A percentile compares a stretch with the other conserved stretches of the same genome.
phyloP scores from a whole-genome alignment of 1,284 basidiomycete genomes.

The Melanopsichium pennsylvanicum region DNA sequence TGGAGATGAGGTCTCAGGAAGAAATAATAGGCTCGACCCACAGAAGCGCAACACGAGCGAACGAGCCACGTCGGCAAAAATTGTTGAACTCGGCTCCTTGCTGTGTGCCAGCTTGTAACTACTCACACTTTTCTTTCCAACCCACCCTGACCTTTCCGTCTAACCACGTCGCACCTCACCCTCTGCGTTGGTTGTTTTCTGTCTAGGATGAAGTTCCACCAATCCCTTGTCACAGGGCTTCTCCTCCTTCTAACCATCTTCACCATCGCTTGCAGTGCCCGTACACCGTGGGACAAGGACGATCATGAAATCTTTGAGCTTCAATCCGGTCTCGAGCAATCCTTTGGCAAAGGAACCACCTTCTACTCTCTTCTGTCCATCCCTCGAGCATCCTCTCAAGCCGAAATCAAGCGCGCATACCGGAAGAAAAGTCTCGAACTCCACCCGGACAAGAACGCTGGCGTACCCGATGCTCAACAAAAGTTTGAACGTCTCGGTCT shows the following conservation, averaged over 20 bases:
- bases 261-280: slow-evolving; percentile 13
- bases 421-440: slow-evolving; percentile 58
- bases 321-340: slow-evolving; percentile 54
- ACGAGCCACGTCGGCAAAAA: slow-evolving; percentile 32
- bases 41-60: too few species aligned
- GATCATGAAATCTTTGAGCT: slow-evolving; percentile 64
- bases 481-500: slow-evolving; percentile 61
- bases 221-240: slow-evolving; percentile 12
- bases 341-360: slow-evolving; percentile 49
- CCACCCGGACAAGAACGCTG: slow-evolving; percentile 62
- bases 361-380: slow-evolving; percentile 62
- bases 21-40: slow-evolving; percentile 5
- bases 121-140: neutral
- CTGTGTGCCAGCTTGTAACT: too few species aligned
- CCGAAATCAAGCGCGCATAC: slow-evolving; percentile 60
- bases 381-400: slow-evolving; percentile 21
- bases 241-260: slow-evolving; percentile 19
- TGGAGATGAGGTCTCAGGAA: slow-evolving; percentile 3
- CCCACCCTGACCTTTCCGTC: neutral
- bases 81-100: neutral
- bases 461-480: slow-evolving; percentile 45
- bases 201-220: slow-evolving; percentile 22
- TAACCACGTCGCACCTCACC: neutral
- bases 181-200: neutral
- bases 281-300: slow-evolving; percentile 53